Conservation (phyloP, 176 grass and related monocot genomes). For the Melocanna baccifera region DNA sequence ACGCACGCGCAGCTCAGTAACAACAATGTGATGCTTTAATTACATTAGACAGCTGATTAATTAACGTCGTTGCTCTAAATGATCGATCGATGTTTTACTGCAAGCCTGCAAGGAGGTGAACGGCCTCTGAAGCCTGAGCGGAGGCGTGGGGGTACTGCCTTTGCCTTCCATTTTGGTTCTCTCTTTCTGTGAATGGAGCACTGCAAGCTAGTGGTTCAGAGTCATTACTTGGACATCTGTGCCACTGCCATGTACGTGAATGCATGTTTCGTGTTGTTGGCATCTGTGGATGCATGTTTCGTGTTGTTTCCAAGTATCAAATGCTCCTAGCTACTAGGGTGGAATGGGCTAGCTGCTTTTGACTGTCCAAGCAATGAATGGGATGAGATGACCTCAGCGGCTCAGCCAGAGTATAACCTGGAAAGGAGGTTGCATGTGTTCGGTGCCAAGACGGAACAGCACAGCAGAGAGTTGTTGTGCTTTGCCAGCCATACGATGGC, state of each 20-base stretch:
- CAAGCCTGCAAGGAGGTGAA: constrained; percentile 11
- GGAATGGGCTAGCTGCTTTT: constrained; percentile 43
- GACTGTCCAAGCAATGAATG: constrained; percentile 45
- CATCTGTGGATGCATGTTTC: constrained; percentile 14
- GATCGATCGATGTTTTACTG: neutral
- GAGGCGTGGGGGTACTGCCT: neutral
- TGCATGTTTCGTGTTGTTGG: constrained; percentile 29
- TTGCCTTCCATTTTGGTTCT: neutral
- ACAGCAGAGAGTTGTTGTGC: neutral
- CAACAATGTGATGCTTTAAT: neutral
- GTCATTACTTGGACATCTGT: constrained; percentile 16
- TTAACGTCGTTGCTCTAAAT: neutral
- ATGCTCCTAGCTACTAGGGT: neutral
- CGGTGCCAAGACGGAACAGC: constrained; percentile 4
- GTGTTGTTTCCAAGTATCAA: constrained; percentile 30
- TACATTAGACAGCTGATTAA: neutral
- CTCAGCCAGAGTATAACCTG: constrained; percentile 9
- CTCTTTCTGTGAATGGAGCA: neutral
- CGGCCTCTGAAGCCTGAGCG: neutral
- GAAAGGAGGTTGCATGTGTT: constrained; percentile 15
- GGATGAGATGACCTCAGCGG: neutral
- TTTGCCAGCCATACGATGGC: neutral
- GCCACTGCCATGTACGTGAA: constrained; percentile 25
- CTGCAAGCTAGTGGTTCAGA: neutral
- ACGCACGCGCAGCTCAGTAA: neutral